A percentile compares a stretch with the other conserved stretches of the same genome.
Evolutionary conservation across 768 basidiomycete species (phyloP).

Genomic region (Tricholoma hemisulphureum): DNA sequence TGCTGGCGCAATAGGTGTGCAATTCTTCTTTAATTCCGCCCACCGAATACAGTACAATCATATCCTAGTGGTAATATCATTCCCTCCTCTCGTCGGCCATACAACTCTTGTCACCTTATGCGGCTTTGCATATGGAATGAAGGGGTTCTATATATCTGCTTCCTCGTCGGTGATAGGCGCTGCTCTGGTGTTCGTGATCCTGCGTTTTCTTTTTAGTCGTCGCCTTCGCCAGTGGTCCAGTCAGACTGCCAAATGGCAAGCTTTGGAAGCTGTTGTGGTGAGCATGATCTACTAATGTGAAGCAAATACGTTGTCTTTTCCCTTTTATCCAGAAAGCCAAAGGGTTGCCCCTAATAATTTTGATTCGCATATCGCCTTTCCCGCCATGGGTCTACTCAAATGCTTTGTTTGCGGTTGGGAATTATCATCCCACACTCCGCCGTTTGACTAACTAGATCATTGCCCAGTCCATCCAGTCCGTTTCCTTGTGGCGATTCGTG

Average conservation of each 20-base stretch:
- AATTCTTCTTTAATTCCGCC: neutral
- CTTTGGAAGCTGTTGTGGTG: slow-evolving; percentile 73
- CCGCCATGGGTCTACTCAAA: slow-evolving; percentile 91
- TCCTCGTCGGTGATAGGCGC: slow-evolving; percentile 63
- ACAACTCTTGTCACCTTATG: slow-evolving; percentile 65
- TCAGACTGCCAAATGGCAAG: slow-evolving; percentile 72
- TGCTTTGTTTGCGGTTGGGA: slow-evolving; percentile 62
- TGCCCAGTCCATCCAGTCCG: slow-evolving; percentile 68
- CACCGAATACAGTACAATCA: neutral
- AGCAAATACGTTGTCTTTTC: neutral
- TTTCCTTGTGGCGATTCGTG: slow-evolving; percentile 73
- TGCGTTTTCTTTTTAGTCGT: slow-evolving; percentile 57
- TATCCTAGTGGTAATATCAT: slow-evolving; percentile 45
- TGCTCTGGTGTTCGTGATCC: slow-evolving; percentile 54
- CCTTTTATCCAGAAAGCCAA: slow-evolving; percentile 51
- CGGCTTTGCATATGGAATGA: slow-evolving; percentile 83
- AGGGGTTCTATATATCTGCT: slow-evolving; percentile 67
- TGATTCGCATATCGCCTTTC: slow-evolving; percentile 79
- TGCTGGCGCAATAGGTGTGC: slow-evolving; percentile 49
- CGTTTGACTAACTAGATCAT: neutral
- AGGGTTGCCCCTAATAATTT: slow-evolving; percentile 77
- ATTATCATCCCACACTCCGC: slow-evolving; percentile 25
- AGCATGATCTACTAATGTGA: slow-evolving; percentile 21
- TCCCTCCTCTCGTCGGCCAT: slow-evolving; percentile 66
- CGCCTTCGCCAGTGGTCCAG: slow-evolving; percentile 59